phyloP scores from a whole-genome alignment of 139 green algal species.

The Volvox africanus region DNA sequence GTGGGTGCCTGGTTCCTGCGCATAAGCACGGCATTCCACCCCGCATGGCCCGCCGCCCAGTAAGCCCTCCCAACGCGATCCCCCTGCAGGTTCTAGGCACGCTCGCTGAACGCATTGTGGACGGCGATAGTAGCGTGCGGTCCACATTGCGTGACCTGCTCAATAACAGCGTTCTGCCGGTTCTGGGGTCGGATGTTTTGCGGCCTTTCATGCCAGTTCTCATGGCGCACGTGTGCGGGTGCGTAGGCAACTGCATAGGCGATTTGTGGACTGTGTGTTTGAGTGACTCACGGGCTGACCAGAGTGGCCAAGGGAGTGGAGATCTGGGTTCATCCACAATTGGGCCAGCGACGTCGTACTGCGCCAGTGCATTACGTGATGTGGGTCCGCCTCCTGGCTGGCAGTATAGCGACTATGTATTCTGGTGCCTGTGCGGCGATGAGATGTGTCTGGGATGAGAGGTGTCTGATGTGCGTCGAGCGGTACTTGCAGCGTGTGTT shows the following conservation, averaged over 20 bases:
- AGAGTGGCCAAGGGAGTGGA: too few species aligned
- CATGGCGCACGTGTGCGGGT: conserved; percentile 83
- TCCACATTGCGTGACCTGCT: conserved; percentile 57
- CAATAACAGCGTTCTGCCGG: conserved; percentile 62
- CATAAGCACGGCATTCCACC: not conserved
- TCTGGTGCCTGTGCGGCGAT: too few species aligned
- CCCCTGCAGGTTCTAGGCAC: conserved; percentile 40
- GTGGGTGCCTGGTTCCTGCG: too few species aligned
- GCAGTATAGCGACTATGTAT: too few species aligned
- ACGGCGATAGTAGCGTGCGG: conserved; percentile 58
- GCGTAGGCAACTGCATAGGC: not conserved
- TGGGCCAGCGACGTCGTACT: too few species aligned
- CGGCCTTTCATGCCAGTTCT: conserved; percentile 83
- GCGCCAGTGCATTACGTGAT: too few species aligned
- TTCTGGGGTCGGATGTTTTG: conserved; percentile 64
- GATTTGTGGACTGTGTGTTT: not conserved
- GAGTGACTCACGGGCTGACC: not conserved
- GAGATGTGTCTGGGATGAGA: too few species aligned
- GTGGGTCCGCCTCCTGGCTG: too few species aligned
- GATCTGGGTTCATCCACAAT: too few species aligned
- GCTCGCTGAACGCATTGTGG: conserved; percentile 58
- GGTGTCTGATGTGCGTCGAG: too few species aligned
- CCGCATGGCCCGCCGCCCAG: not conserved
- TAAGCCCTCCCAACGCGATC: not conserved
- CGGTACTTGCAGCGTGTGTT: too few species aligned